Base-by-base conservation (phyloP, 2,329 filamentous ascomycete species). In the Fonsecaea monophora region DNA sequence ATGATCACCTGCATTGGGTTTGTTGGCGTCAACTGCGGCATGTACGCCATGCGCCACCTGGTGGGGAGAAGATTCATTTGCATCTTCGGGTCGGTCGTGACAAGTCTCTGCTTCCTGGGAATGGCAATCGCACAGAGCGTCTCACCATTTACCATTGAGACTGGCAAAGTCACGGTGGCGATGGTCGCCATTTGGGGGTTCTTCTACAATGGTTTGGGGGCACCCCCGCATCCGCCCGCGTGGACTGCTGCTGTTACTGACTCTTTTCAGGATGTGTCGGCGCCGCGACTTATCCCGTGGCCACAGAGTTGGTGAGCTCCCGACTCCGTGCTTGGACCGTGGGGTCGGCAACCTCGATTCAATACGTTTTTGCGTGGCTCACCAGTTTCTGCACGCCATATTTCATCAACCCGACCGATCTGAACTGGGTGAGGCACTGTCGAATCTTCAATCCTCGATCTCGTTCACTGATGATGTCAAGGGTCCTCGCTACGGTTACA, bases 1-100 rank as follows among this genome's bases (percentile, higher is more conserved):
- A 81, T 85, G 78, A 82, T 81, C 65, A 82, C 80, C 4, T 84
- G 81, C 60, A 72, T 85, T 25, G 82, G 82, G 1, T 81, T 85
- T 50, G 55, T 84, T 4, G 82, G 82, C 0, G 81, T 83, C 45
- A 82, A 84, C 56, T 62, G 82, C 25, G 82, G 83, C 50, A 82
- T 85, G 67, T 82, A 78, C 69, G 75, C 81, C n/a, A 84, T 85
- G 76, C 79, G 81, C 25, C 75, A 82, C 35, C 73, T 83, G n/a
- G 77, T 83, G 56, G 83, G 83, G 0, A 78, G 83, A 3, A 78
- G 83, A 8, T 76, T 76, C 2, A 80, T 85, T 35, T 77, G 84
- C 54, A 84, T 84, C 62, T 75, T 81, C 1, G 83, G 83, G 2
- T 79, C 81, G 0, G 64, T 79, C 1, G 73, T 75, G 4, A 83